Percentiles rank a stretch among this genome's conserved stretches.
These are phyloP conservation scores for Pleurotus platypus DNA, from an alignment of 768 basidiomycete species.

Conservation along the genomic window DNA sequence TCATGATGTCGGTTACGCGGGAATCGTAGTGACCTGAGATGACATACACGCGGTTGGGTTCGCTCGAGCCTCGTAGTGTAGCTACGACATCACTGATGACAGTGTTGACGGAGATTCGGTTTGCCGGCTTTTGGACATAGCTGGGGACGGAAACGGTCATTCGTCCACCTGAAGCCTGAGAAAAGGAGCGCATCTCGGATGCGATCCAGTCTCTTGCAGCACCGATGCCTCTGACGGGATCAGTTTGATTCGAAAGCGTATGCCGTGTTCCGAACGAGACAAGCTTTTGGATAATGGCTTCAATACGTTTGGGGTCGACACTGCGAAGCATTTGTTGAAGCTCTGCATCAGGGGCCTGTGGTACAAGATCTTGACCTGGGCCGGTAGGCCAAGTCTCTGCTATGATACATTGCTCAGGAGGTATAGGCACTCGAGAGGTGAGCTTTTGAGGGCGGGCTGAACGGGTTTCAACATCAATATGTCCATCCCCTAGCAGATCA, in stretches of 20 bases:
- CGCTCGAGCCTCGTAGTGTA: conserved; percentile 43
- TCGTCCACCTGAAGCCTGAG: conserved; percentile 33
- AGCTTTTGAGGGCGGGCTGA: conserved; percentile 1
- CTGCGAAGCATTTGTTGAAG: conserved; percentile 41
- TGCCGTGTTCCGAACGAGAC: conserved; percentile 53
- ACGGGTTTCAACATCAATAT: background rate
- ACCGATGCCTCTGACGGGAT: conserved; percentile 49
- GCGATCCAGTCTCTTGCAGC: conserved; percentile 57
- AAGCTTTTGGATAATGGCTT: conserved; percentile 46
- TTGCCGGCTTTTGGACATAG: conserved; percentile 37
- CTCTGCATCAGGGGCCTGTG: conserved; percentile 41
- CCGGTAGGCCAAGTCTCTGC: conserved; percentile 45
- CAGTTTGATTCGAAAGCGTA: conserved; percentile 50
- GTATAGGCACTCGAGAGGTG: conserved; percentile 1
- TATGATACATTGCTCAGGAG: conserved; percentile 7
- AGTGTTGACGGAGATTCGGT: conserved; percentile 34
- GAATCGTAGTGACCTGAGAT: conserved; percentile 57
- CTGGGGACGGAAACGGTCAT: conserved; percentile 42
- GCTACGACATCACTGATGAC: conserved; percentile 50
- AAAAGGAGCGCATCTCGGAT: conserved; percentile 36
- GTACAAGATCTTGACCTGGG: conserved; percentile 35
- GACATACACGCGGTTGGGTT: conserved; percentile 48
- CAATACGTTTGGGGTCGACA: conserved; percentile 40
- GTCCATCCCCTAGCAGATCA: background rate
- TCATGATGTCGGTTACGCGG: conserved; percentile 32